These are phyloP conservation scores for Aspergillus clavatus DNA, from an alignment of 2,329 filamentous ascomycete species.

Conservation along the genomic window DNA sequence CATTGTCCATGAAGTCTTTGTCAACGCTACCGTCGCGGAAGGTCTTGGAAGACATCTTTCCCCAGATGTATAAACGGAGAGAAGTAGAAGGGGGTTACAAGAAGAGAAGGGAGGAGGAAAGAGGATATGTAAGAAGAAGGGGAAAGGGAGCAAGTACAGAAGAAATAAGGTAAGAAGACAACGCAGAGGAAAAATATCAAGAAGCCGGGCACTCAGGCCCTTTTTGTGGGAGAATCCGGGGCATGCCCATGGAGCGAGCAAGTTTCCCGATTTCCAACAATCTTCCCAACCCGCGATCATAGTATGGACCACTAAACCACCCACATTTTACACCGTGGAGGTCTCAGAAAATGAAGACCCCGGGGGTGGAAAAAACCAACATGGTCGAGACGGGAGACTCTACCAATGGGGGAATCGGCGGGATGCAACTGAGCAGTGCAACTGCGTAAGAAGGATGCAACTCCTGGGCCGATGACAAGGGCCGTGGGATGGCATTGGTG, in stretches of 20 bases:
- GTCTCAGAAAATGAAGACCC: not conserved
- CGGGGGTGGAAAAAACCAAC: not conserved
- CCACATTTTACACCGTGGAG: no score
- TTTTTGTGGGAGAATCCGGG: constrained; percentile 4
- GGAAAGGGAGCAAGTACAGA: no score
- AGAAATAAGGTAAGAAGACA: no score
- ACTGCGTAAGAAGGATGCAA: not conserved
- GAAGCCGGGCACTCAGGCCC: no score
- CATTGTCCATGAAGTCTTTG: constrained; percentile 22
- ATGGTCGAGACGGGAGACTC: constrained; percentile 1
- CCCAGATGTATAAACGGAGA: not conserved
- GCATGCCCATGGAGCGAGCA: not conserved
- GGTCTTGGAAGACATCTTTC: constrained; percentile 16
- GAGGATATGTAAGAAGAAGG: not conserved
- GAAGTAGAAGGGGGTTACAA: not conserved
- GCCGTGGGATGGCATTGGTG: not conserved
- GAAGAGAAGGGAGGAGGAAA: not conserved
- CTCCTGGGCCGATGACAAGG: constrained; percentile 2
- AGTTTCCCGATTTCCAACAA: not conserved
- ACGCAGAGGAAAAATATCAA: no score
- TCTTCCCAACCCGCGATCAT: not conserved
- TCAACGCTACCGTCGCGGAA: constrained; percentile 15
- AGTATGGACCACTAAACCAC: not conserved
- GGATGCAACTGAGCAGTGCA: constrained; percentile 6
- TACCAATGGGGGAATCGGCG: constrained; percentile 13